Conservation (phyloP, 768 basidiomycete genomes). For the Phallus indusiatus region DNA sequence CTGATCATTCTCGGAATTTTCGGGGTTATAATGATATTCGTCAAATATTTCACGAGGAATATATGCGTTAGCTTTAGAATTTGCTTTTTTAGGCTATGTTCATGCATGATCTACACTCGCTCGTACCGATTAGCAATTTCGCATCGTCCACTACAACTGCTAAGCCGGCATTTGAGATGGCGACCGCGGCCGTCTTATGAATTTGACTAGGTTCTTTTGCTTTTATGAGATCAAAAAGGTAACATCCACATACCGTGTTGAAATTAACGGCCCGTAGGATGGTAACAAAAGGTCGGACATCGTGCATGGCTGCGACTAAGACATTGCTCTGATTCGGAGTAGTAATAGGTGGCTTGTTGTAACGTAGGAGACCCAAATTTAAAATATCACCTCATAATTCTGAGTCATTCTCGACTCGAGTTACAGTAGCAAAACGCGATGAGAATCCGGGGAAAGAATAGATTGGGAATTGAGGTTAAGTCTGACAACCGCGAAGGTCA, state of each 20-base stretch:
- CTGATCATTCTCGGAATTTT: slow-evolving; percentile 10
- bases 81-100: background rate
- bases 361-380: background rate
- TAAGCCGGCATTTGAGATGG: slow-evolving; percentile 59
- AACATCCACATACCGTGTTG: slow-evolving; percentile 46
- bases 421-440: too few species aligned
- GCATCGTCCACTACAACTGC: slow-evolving; percentile 81
- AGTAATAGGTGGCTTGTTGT: background rate
- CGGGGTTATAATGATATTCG: slow-evolving; percentile 58
- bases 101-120: background rate
- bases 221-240: slow-evolving; percentile 2
- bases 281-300: slow-evolving; percentile 72
- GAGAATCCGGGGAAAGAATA: too few species aligned
- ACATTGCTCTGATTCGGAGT: slow-evolving; percentile 28
- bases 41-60: slow-evolving; percentile 73
- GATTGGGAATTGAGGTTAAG: too few species aligned
- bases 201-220: slow-evolving; percentile 30
- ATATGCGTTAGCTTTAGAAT: slow-evolving; percentile 66
- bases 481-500: too few species aligned
- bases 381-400: background rate
- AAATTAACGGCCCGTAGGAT: slow-evolving; percentile 79
- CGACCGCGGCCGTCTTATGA: slow-evolving; percentile 54
- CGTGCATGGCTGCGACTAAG: slow-evolving; percentile 64
- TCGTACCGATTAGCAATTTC: slow-evolving; percentile 63
- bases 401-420: background rate